Evolutionary conservation across 257 asterid species (phyloP), one percentile per base, ranked within the genome.

Genomic region (Ajuga chamaepitys): DNA sequence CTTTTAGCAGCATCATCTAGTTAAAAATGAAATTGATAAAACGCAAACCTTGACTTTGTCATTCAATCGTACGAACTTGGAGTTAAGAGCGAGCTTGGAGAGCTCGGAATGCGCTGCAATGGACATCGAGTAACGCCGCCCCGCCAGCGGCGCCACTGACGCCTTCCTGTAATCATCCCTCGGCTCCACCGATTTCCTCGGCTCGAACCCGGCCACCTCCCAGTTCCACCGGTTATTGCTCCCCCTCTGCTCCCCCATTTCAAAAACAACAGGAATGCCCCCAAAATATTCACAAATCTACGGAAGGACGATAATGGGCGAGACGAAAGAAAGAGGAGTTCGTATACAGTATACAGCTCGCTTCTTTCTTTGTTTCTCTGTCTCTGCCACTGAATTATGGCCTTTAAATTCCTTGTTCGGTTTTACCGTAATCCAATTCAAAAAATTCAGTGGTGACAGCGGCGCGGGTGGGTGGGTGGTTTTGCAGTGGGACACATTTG

Each of bases 201-300:
- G 95, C 77, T 90, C 93, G 77, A 94, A 94, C 20, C 99, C 99
- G 8, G 95, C 69, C 26, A 90, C 95, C 64, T 94, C 99, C 99
- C 99, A 94, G 84, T 80, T 94, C 99, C 99, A 94, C 54, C 97
- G 82, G 71, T 77, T 86, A 52, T 81, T 78, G 70, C 79, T 84
- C 69, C 89, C 82, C 70, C 74, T 84, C 81, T 73, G 83, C 77
- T 86, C 94, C 81, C 86, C 80, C 96, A 88, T 87, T 80, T 38
- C 66, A 55, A 52, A 22, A 75, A 32, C 67, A 41, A 5, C 62
- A 22, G 50, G 21, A 63, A 71, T 47, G 30, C 42, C 64, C 70
- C 22, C 52, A 45, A 24, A 44, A 45, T n/a, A 18, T 2, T 17
- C 14, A 0, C 20, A 30, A 67, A 61, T 30, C 14, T 14, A 48